Percentiles rank a stretch among this genome's conserved stretches.
Conservation (phyloP, 2,329 filamentous ascomycete genomes). For the Hirsutella minnesotensis region DNA sequence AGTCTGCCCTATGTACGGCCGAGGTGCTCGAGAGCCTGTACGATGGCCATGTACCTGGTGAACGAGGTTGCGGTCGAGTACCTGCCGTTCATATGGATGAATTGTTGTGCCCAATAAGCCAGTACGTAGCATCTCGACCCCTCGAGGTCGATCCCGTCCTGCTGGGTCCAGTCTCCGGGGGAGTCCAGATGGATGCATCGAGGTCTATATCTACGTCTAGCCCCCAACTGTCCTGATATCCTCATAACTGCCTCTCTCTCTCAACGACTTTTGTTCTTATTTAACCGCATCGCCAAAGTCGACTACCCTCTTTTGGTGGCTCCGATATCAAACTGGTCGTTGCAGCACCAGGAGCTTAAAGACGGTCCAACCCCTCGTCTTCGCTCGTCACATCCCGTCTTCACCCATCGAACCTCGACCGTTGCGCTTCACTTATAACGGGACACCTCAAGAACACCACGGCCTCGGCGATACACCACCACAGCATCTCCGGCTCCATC, state of each 20-base stretch:
- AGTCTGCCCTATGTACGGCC: slow-evolving; percentile 5
- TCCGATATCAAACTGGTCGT: no score
- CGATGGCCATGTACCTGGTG: neutral
- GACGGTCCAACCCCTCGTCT: neutral
- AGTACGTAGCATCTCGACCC: slow-evolving; percentile 2
- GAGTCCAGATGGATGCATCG: slow-evolving; percentile 4
- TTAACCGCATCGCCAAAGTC: neutral
- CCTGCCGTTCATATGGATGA: neutral
- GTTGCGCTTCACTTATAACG: neutral
- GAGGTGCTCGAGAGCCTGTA: neutral
- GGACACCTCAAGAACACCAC: neutral
- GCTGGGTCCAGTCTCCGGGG: slow-evolving; percentile 4
- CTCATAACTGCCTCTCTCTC: neutral
- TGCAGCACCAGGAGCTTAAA: neutral
- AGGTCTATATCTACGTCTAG: slow-evolving; percentile 7
- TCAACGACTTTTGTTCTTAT: neutral
- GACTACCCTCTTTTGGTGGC: neutral
- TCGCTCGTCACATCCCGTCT: neutral
- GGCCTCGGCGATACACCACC: neutral
- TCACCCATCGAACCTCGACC: neutral
- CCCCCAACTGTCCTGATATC: slow-evolving; percentile 6
- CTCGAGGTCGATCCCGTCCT: slow-evolving; percentile 6
- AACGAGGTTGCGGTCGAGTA: neutral
- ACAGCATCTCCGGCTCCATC: neutral
- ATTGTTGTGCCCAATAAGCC: slow-evolving; percentile 1